phyloP scores from a whole-genome alignment of 495 filamentous ascomycete species.

The Podospora appendiculata region DNA sequence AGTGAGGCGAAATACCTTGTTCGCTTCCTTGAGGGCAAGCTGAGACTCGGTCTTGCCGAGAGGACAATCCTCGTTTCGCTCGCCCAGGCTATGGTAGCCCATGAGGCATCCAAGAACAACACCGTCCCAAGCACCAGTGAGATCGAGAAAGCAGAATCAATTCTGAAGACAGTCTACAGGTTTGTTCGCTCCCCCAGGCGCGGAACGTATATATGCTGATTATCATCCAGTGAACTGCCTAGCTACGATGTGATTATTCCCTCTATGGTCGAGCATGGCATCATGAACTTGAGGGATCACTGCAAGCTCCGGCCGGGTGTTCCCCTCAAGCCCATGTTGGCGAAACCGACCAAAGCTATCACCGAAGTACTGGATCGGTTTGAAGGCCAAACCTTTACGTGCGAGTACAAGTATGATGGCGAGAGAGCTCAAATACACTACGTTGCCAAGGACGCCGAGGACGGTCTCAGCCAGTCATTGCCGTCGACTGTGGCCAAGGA shows the following conservation, averaged over 20 bases:
- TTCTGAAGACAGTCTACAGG: slow-evolving; percentile 88
- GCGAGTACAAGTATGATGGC: slow-evolving; percentile 98
- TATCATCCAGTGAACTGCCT: slow-evolving; percentile 62
- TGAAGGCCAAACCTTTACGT: slow-evolving; percentile 90
- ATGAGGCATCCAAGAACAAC: slow-evolving; percentile 61
- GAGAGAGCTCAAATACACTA: slow-evolving; percentile 97
- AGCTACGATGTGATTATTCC: slow-evolving; percentile 95
- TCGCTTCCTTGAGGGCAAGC: slow-evolving; percentile 87
- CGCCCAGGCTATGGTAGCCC: slow-evolving; percentile 76
- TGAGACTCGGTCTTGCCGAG: slow-evolving; percentile 85
- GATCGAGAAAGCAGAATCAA: slow-evolving; percentile 71
- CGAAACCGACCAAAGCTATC: slow-evolving; percentile 98
- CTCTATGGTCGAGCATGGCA: slow-evolving; percentile 75
- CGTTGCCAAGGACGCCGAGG: slow-evolving; percentile 70
- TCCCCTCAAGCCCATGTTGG: slow-evolving; percentile 96
- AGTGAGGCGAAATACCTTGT: slow-evolving; percentile 94
- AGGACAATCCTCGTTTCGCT: slow-evolving; percentile 83
- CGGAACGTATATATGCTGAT: slow-evolving; percentile 5
- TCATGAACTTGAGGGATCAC: slow-evolving; percentile 67
- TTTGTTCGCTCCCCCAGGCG: slow-evolving; percentile 22
- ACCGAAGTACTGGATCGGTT: slow-evolving; percentile 96
- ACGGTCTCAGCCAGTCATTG: slow-evolving; percentile 48
- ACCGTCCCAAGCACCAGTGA: slow-evolving; percentile 64
- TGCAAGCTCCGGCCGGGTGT: slow-evolving; percentile 94
- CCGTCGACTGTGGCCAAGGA: slow-evolving; percentile 38